Percentiles rank a stretch among this genome's conserved stretches.
Conservation (phyloP, 768 basidiomycete species). For the Tylopilus vinaceipallidus region DNA sequence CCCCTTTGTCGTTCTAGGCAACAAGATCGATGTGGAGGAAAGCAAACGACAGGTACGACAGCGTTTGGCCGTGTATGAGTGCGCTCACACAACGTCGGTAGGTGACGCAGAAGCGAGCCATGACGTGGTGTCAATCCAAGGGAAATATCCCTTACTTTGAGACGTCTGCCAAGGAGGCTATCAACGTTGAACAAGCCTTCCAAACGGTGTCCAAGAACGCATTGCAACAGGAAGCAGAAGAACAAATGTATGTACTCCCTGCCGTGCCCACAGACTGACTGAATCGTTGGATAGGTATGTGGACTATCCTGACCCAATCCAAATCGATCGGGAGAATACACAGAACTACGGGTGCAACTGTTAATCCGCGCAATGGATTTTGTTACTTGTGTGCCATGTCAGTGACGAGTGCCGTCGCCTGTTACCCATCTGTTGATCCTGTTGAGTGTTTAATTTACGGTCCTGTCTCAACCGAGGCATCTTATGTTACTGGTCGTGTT, state of each 20-base stretch:
- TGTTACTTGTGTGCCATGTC: slow-evolving; percentile 25
- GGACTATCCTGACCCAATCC: slow-evolving; percentile 98
- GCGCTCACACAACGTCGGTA: slow-evolving; percentile 29
- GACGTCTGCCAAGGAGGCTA: slow-evolving; percentile 99
- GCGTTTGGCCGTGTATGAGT: not conserved
- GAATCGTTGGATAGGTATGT: slow-evolving; percentile 66
- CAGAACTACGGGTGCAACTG: slow-evolving; percentile 94
- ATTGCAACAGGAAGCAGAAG: slow-evolving; percentile 94
- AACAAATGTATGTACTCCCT: slow-evolving; percentile 70
- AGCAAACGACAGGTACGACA: slow-evolving; percentile 86
- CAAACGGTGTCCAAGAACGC: slow-evolving; percentile 99
- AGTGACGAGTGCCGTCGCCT: slow-evolving; percentile 23
- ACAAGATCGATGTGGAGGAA: slow-evolving; percentile 99
- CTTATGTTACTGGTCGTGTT: slow-evolving; percentile 23
- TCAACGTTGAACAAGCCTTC: slow-evolving; percentile 99
- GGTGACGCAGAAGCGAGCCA: slow-evolving; percentile 99
- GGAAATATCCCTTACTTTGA: slow-evolving; percentile 99
- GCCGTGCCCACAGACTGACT: slow-evolving; percentile 14
- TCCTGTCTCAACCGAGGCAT: slow-evolving; percentile 18
- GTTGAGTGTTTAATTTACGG: slow-evolving; percentile 37
- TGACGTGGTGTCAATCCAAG: slow-evolving; percentile 99
- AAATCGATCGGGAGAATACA: slow-evolving; percentile 89
- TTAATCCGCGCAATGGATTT: slow-evolving; percentile 40
- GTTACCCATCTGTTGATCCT: slow-evolving; percentile 33
- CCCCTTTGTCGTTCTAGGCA: slow-evolving; percentile 98